phyloP scores from a whole-genome alignment of 1,284 basidiomycete species.

The Puccinia hordei region DNA sequence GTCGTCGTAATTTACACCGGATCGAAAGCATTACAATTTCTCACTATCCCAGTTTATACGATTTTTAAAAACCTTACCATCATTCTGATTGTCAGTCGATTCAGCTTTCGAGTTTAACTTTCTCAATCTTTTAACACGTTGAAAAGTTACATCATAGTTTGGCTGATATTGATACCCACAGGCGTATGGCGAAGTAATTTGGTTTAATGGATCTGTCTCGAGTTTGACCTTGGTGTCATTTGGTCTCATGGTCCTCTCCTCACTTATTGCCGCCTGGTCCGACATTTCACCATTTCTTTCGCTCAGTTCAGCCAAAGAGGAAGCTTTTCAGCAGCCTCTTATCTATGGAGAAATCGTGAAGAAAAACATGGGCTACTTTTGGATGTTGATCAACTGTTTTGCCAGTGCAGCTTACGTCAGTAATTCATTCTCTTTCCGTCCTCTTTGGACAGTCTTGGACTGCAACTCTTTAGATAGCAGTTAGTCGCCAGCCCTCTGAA shows the following conservation, averaged over 20 bases:
- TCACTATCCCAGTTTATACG: constrained; percentile 63
- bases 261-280: constrained; percentile 90
- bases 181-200: constrained; percentile 96
- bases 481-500: background rate
- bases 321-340: constrained; percentile 52
- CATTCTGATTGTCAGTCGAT: constrained; percentile 78
- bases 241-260: constrained; percentile 91
- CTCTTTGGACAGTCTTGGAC: background rate
- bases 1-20: constrained; percentile 97
- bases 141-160: constrained; percentile 23
- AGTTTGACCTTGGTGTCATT: constrained; percentile 85
- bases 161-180: constrained; percentile 55
- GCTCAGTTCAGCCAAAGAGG: constrained; percentile 55
- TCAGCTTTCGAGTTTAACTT: background rate
- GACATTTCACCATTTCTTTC: constrained; percentile 70
- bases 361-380: constrained; percentile 84
- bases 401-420: constrained; percentile 87
- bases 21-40: constrained; percentile 76
- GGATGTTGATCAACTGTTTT: constrained; percentile 93
- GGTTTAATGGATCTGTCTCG: constrained; percentile 91
- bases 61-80: constrained; percentile 99
- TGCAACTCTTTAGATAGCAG: background rate
- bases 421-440: constrained; percentile 53
- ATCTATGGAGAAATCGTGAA: constrained; percentile 60
- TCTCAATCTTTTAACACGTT: constrained; percentile 51